A percentile compares a stretch with the other conserved stretches of the same genome.
Conservation (phyloP, 75 land plant genomes). For the Isoetes taiwanensis region DNA sequence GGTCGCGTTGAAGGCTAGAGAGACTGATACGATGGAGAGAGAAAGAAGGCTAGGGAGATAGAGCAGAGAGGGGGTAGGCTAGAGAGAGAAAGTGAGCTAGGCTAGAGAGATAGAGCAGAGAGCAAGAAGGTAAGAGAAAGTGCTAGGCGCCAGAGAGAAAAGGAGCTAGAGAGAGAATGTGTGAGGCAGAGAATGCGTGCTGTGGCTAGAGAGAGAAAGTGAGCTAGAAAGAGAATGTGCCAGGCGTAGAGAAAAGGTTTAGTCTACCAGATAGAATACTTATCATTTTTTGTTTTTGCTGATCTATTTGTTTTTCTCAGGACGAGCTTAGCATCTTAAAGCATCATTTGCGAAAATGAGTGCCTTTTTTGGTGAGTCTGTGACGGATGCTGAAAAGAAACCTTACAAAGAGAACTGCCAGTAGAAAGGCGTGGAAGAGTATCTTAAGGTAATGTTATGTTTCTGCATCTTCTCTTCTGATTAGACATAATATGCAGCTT, state of each 20-base stretch:
- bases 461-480: neutral
- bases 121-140: too few species aligned
- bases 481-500: constrained; percentile 27
- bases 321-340: constrained; percentile 47
- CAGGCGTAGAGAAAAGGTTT: constrained; percentile 76
- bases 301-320: constrained; percentile 12
- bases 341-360: constrained; percentile 58
- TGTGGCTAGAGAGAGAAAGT: too few species aligned
- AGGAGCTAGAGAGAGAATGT: too few species aligned
- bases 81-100: too few species aligned
- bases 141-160: too few species aligned
- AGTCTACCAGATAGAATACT: neutral
- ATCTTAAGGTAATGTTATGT: constrained; percentile 22
- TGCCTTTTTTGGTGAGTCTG: constrained; percentile 46
- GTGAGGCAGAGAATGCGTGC: too few species aligned
- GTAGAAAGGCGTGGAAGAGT: constrained; percentile 51
- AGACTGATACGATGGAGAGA: too few species aligned
- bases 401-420: constrained; percentile 80
- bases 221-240: too few species aligned
- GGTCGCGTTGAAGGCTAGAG: too few species aligned
- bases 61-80: too few species aligned
- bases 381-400: constrained; percentile 66
- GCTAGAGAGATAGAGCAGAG: too few species aligned
- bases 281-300: neutral
- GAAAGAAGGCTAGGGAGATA: too few species aligned